These are phyloP conservation scores for Elongisporangium senticosum DNA, from an alignment of 352 stramenopile genomes.

Conservation along the genomic window DNA sequence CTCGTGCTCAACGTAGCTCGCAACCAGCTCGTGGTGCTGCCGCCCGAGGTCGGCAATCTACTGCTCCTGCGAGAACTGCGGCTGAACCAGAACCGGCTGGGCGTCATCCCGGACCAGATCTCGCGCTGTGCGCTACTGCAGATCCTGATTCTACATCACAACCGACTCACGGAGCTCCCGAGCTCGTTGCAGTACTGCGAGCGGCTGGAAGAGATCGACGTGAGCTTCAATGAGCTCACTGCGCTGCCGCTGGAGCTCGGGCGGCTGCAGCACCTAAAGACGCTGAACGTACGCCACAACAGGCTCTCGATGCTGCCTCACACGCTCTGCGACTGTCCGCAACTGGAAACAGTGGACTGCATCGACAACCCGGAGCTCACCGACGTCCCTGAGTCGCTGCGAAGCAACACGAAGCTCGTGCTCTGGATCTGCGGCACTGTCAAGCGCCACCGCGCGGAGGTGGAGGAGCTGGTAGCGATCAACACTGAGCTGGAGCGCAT, in stretches of 20 bases:
- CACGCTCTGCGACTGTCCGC: conserved; percentile 61
- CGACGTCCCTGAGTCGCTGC: conserved; percentile 62
- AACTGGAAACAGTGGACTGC: conserved; percentile 46
- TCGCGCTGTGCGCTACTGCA: conserved; percentile 54
- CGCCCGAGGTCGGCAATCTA: conserved; percentile 54
- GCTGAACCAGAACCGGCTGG: conserved; percentile 55
- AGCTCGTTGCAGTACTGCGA: conserved; percentile 63
- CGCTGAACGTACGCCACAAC: conserved; percentile 71
- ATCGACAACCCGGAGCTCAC: conserved; percentile 51
- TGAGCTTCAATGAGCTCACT: conserved; percentile 61
- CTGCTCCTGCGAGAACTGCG: conserved; percentile 58
- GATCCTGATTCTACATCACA: conserved; percentile 61
- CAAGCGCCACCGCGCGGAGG: conserved; percentile 57
- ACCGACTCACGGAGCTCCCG: conserved; percentile 58
- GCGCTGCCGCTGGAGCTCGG: conserved; percentile 47
- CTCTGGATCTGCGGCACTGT: conserved; percentile 77
- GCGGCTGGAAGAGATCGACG: conserved; percentile 59
- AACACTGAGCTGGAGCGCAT: conserved; percentile 68
- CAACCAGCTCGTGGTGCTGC: conserved; percentile 67
- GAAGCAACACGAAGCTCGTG: conserved; percentile 64
- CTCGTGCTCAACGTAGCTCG: conserved; percentile 64
- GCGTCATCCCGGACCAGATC: conserved; percentile 46
- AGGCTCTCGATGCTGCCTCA: conserved; percentile 63
- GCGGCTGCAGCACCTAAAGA: conserved; percentile 38
- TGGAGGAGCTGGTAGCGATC: conserved; percentile 69